Evolutionary conservation across 345 rosid species (phyloP).

Genomic region (Punica granatum): DNA sequence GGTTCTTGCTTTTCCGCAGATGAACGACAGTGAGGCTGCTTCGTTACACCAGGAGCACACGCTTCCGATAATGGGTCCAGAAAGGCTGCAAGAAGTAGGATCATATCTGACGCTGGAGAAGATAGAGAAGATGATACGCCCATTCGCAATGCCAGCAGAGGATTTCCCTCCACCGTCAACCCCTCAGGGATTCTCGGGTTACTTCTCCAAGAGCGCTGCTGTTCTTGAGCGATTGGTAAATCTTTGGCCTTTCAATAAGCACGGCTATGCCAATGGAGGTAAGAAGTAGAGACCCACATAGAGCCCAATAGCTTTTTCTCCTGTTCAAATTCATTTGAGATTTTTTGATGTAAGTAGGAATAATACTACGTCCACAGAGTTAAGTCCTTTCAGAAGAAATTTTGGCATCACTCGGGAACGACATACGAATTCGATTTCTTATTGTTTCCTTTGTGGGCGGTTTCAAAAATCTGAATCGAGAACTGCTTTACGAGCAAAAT

Average conservation of each 20-base stretch:
- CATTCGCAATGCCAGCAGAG: conserved; percentile 97
- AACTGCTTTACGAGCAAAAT: too few relatives aligned
- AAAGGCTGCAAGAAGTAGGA: conserved; percentile 87
- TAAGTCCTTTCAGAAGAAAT: too few relatives aligned
- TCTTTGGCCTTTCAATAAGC: conserved; percentile 72
- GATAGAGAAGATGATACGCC: conserved; percentile 90
- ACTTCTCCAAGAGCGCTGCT: conserved; percentile 95
- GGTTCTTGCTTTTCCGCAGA: conserved; percentile 26
- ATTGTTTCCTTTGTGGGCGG: too few relatives aligned
- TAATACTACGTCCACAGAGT: too few relatives aligned
- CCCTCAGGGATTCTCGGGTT: conserved; percentile 93
- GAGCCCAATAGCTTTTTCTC: too few relatives aligned
- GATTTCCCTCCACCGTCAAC: conserved; percentile 87
- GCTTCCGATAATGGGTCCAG: conserved; percentile 96
- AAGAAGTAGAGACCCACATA: conserved; percentile 19
- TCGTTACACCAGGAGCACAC: conserved; percentile 89
- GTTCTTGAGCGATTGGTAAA: conserved; percentile 78
- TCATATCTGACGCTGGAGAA: conserved; percentile 79
- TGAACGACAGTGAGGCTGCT: conserved; percentile 53
- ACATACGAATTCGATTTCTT: too few relatives aligned
- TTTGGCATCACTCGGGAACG: too few relatives aligned
- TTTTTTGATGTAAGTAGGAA: too few relatives aligned
- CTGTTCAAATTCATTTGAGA: too few relatives aligned
- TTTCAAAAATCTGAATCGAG: too few relatives aligned
- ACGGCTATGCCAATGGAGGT: conserved; percentile 37